Conservation (phyloP, 2,329 filamentous ascomycete species). For the Trematosphaeria pertusa region DNA sequence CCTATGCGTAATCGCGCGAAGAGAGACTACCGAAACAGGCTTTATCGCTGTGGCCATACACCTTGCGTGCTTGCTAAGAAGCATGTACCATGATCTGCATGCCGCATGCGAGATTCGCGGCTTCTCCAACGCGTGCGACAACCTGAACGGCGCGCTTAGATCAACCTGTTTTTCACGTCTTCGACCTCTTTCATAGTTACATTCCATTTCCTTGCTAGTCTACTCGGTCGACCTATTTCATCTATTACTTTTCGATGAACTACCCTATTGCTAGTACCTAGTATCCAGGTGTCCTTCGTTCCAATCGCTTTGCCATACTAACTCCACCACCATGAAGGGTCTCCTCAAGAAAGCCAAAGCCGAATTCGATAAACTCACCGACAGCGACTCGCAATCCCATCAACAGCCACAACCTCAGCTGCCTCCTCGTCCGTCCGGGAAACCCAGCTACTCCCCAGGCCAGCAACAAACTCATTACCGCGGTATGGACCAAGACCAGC, state of each 20-base stretch:
- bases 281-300: neutral
- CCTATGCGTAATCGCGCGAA: too few relatives aligned
- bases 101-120: neutral
- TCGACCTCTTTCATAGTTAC: neutral
- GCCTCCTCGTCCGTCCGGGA: neutral
- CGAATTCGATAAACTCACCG: slow-evolving; percentile 17
- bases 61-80: too few relatives aligned
- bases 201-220: neutral
- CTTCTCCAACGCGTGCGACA: neutral
- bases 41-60: too few relatives aligned
- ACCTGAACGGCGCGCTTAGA: neutral
- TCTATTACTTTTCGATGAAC: neutral
- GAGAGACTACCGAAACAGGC: too few relatives aligned
- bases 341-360: slow-evolving; percentile 39
- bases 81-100: too few relatives aligned
- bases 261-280: neutral
- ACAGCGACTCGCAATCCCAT: neutral
- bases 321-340: slow-evolving; percentile 33
- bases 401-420: neutral
- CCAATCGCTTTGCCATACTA: neutral
- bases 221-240: neutral
- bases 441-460: slow-evolving; percentile 1
- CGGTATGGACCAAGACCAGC: slow-evolving; percentile 16
- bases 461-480: slow-evolving; percentile 5
- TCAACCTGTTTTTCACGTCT: neutral